Percentiles rank a stretch among this genome's conserved stretches.
These are phyloP conservation scores for Plectosphaerella plurivora DNA, from an alignment of 2,329 filamentous ascomycete genomes.

Conservation along the genomic window DNA sequence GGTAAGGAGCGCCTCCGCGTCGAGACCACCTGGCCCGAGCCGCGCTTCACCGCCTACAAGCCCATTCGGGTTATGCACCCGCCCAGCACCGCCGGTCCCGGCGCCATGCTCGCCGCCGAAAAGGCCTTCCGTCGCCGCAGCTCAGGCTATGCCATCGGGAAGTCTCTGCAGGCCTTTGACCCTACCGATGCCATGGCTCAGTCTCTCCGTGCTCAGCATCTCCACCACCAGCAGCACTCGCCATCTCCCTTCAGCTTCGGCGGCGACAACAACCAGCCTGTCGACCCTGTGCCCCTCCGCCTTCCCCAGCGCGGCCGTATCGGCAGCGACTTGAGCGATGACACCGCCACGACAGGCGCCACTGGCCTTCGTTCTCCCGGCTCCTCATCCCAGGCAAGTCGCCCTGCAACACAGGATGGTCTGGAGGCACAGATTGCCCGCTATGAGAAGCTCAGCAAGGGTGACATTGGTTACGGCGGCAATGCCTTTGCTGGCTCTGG, in stretches of 20 bases:
- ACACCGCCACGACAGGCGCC: slow-evolving; percentile 14
- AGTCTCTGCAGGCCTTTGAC: slow-evolving; percentile 26
- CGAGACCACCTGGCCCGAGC: slow-evolving; percentile 85
- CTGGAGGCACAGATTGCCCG: slow-evolving; percentile 22
- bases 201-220: slow-evolving; percentile 1
- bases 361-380: slow-evolving; percentile 17
- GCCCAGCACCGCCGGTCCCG: slow-evolving; percentile 32
- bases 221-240: slow-evolving; percentile 11
- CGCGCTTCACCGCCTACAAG: slow-evolving; percentile 81
- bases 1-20: slow-evolving; percentile 90
- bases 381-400: slow-evolving; percentile 20
- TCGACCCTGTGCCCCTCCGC: slow-evolving; percentile 49
- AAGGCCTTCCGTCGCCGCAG: slow-evolving; percentile 56
- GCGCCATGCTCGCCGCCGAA: slow-evolving; percentile 51
- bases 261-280: slow-evolving; percentile 22
- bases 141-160: slow-evolving; percentile 40
- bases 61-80: slow-evolving; percentile 50
- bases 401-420: slow-evolving; percentile 29
- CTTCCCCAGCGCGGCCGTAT: slow-evolving; percentile 25
- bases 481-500: slow-evolving; percentile 39
- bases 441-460: slow-evolving; percentile 67
- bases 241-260: slow-evolving; percentile 19
- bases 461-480: slow-evolving; percentile 59
- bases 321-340: slow-evolving; percentile 25
- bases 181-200: slow-evolving; percentile 19